These are phyloP conservation scores for Penicillium sclerotiorum DNA, from an alignment of 2,329 filamentous ascomycete species.

Conservation along the genomic window DNA sequence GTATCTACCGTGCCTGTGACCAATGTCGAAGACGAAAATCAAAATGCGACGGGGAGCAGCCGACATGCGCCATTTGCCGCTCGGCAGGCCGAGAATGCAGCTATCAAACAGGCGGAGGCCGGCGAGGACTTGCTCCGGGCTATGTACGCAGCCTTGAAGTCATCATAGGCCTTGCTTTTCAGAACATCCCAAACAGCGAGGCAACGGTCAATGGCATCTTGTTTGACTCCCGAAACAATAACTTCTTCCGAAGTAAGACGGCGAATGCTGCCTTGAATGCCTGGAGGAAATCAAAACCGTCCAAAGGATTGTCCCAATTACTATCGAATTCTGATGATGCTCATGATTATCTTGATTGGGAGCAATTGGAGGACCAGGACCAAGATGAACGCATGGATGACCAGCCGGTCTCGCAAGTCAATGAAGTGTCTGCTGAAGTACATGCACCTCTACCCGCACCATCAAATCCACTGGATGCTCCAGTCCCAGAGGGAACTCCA, in stretches of 20 bases:
- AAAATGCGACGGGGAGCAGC: slow-evolving; percentile 70
- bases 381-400: background rate
- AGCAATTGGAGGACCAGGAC: slow-evolving; percentile 2
- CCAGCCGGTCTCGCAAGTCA: background rate
- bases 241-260: slow-evolving; percentile 14
- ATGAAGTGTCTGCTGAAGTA: background rate
- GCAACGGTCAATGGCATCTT: slow-evolving; percentile 42
- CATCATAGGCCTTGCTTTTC: slow-evolving; percentile 64
- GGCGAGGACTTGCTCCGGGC: slow-evolving; percentile 73
- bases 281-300: slow-evolving; percentile 18
- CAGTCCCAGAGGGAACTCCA: slow-evolving; percentile 12
- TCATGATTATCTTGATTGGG: slow-evolving; percentile 14
- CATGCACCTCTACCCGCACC: background rate
- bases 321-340: slow-evolving; percentile 6
- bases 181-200: slow-evolving; percentile 59
- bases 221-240: slow-evolving; percentile 10
- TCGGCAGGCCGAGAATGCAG: slow-evolving; percentile 18
- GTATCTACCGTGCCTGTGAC: slow-evolving; percentile 62
- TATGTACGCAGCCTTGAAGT: slow-evolving; percentile 72
- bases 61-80: slow-evolving; percentile 65
- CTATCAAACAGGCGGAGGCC: slow-evolving; percentile 29
- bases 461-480: background rate
- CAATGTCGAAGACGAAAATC: slow-evolving; percentile 66
- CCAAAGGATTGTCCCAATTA: slow-evolving; percentile 11
- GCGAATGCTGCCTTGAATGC: slow-evolving; percentile 6